A percentile compares a stretch with the other conserved stretches of the same genome.
Conservation (phyloP, 805 yeast species). For the Teunomyces barrocoloradensis region DNA sequence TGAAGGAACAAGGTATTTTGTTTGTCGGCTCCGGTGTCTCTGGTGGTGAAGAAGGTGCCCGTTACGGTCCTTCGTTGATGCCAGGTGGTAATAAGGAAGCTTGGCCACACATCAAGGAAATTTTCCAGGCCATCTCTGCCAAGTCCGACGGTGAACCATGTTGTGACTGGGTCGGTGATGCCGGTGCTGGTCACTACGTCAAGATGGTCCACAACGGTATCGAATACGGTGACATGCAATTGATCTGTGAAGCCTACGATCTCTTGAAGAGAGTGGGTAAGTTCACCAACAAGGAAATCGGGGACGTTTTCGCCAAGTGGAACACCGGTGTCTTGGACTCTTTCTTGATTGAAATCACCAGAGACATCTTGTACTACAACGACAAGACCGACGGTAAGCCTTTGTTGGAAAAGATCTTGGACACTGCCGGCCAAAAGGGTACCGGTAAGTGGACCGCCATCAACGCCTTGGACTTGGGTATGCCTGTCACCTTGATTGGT, state of each 20-base stretch:
- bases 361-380: slow-evolving; percentile 86
- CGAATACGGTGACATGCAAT: slow-evolving; percentile 99
- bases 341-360: slow-evolving; percentile 93
- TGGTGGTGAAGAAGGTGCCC: slow-evolving; percentile 99
- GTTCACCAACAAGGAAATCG: slow-evolving; percentile 85
- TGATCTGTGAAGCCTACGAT: slow-evolving; percentile 97
- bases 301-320: slow-evolving; percentile 90
- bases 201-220: slow-evolving; percentile 99
- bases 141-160: slow-evolving; percentile 98
- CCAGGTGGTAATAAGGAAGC: slow-evolving; percentile 99
- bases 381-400: slow-evolving; percentile 87
- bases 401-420: slow-evolving; percentile 93
- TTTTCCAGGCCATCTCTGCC: slow-evolving; percentile 95
- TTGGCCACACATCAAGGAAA: slow-evolving; percentile 97
- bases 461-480: slow-evolving; percentile 95
- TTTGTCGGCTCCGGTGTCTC: slow-evolving; percentile 99
- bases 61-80: slow-evolving; percentile 98
- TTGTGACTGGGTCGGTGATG: slow-evolving; percentile 99
- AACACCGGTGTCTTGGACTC: slow-evolving; percentile 97
- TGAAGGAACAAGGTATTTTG: slow-evolving; percentile 79
- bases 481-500: slow-evolving; percentile 97
- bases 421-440: slow-evolving; percentile 98
- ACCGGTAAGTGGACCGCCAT: slow-evolving; percentile 99
- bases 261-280: slow-evolving; percentile 92
- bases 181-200: slow-evolving; percentile 98